Percentiles rank a stretch among this genome's conserved stretches.
Evolutionary conservation across 192 early-diverging fungal species (phyloP).

Genomic region (Rhizophagus sp.): DNA sequence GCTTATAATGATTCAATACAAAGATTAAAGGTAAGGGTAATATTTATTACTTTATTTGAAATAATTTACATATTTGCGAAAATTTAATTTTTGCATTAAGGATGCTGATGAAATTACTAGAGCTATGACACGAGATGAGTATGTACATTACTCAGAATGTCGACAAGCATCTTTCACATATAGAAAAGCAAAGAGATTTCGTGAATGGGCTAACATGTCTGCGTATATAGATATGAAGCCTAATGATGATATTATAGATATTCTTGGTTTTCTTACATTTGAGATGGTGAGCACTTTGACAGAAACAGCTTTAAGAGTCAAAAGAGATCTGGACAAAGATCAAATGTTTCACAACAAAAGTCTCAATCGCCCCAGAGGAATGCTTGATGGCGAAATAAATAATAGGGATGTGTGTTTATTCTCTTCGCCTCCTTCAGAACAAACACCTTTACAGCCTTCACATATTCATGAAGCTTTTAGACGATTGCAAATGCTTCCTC

Average conservation of each 20-base stretch:
- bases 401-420: constrained; percentile 57
- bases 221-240: constrained; percentile 87
- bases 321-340: constrained; percentile 59
- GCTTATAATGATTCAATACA: constrained; percentile 89
- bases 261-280: constrained; percentile 92
- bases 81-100: constrained; percentile 31
- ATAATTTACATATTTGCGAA: constrained; percentile 3
- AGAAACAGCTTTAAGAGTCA: constrained; percentile 80
- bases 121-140: constrained; percentile 98
- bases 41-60: neutral
- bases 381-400: constrained; percentile 18
- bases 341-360: constrained; percentile 38
- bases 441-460: constrained; percentile 75
- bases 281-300: constrained; percentile 94
- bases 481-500: constrained; percentile 71
- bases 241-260: constrained; percentile 93
- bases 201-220: constrained; percentile 94
- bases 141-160: constrained; percentile 98
- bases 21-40: constrained; percentile 60
- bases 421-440: constrained; percentile 73
- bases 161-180: constrained; percentile 97
- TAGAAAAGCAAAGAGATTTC: constrained; percentile 89
- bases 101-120: constrained; percentile 91
- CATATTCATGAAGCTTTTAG: constrained; percentile 96
- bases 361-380: constrained; percentile 9